Evolutionary conservation across 768 basidiomycete species (phyloP).

Genomic region (Mycena rebaudengoi): DNA sequence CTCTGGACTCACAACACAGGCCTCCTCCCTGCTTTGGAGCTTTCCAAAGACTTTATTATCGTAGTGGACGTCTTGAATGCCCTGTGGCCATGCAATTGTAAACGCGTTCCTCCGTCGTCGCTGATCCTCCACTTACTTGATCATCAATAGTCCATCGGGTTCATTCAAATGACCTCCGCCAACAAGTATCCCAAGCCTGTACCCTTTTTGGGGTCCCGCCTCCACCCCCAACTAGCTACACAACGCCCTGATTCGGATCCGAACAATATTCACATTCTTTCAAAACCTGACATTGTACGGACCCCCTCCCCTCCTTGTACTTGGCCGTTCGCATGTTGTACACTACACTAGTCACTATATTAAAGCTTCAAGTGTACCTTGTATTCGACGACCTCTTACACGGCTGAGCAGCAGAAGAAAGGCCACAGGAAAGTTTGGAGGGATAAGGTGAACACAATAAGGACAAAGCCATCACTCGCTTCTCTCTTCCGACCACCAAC

Average conservation of each 20-base stretch:
- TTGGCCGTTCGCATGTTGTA: background rate
- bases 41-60: slow-evolving; percentile 16
- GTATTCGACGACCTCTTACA: too few relatives aligned
- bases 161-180: slow-evolving; percentile 11
- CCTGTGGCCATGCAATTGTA: slow-evolving; percentile 23
- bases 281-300: too few relatives aligned
- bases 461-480: too few relatives aligned
- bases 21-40: slow-evolving; percentile 13
- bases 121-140: too few relatives aligned
- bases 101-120: background rate
- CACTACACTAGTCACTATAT: too few relatives aligned
- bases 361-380: too few relatives aligned
- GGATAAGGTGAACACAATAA: too few relatives aligned
- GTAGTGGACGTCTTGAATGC: slow-evolving; percentile 24
- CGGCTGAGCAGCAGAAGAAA: too few relatives aligned
- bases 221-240: slow-evolving; percentile 13
- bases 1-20: slow-evolving; percentile 26
- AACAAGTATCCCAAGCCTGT: slow-evolving; percentile 17
- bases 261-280: background rate
- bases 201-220: background rate
- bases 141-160: background rate
- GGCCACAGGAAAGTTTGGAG: too few relatives aligned
- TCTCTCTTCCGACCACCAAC: too few relatives aligned
- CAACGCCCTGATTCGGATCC: slow-evolving; percentile 1
- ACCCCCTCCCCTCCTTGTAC: too few relatives aligned